Base-by-base conservation (phyloP, 805 yeast genomes). In the Barnettozyma vustinii region DNA sequence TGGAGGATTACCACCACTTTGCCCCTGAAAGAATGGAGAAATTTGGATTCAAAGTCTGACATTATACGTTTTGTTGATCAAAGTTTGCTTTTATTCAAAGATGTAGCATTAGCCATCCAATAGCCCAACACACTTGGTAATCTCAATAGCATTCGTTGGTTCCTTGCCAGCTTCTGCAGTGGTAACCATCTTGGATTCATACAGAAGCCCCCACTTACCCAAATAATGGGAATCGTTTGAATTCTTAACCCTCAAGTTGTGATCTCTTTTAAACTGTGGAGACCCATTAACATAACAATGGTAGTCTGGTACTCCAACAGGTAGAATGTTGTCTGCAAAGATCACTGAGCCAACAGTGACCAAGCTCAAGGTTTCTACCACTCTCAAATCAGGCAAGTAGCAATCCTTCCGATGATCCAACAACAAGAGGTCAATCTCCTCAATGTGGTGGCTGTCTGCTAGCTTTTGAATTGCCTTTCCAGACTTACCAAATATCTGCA, bases 161-260 rank as follows among this genome's bases (percentile, higher is more conserved):
- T 37, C 16, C 3, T 42, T 44, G 5, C 25, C 39, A 8, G 5
- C 15, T 1, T 41, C 45, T 8, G 19, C 37, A 6, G 5, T 10
- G 1, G 37, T 42, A 9, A 60, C 55, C 5, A 62, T 62, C 20
- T 61, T 43, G 0, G 73, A 59, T 5, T 72, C 69, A 51, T 74
- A 74, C 16, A 70, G 36, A 15, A 72, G 54, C 25, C 73, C 69
- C 76, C 75, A 73, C 41, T 68, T 62, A 1, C 77, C 77, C 5
- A 56, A 41, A 43, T 53, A 68, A 27, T 56, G 46, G 3, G 47
- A 47, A 9, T 71, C 72, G 46, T 60, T 63, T 10, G 53, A 43
- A 50, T 71, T 72, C 5, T 44, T 49, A 8, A 49, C 53, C 2
- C 45, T 43, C 9, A 49, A 44, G 50, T 72, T 71, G 40, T 46